Base-by-base conservation (phyloP, 768 basidiomycete genomes). In the Suillus brevipes region DNA sequence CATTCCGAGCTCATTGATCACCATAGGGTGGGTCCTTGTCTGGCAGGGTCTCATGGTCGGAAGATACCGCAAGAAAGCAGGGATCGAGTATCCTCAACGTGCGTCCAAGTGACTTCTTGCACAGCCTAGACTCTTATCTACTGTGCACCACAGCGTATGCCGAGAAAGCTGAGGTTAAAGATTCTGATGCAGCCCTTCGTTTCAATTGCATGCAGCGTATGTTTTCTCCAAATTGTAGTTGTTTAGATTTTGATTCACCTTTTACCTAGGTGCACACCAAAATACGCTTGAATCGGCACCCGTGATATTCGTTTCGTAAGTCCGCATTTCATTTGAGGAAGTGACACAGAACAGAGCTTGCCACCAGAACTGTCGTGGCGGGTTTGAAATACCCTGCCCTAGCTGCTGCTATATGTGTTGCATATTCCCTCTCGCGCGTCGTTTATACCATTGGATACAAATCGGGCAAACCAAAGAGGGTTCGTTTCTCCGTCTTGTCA, bases 131-230 rank as follows among this genome's bases (percentile, higher is more conserved):
- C 36, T 64, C 9, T 40, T 8, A 18, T 9, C 18, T 38, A 53
- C 10, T 12, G 36, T 18, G 25, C 57, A 16, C 8, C 50, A n/a
- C 62, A 91, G 88, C 85, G 58, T 92, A 92, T 66, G 91, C 90
- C 4, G 89, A 91, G 43, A 85, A 87, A 71, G 80, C 82, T 4
- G 81, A 90, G 66, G 83, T 75, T 20, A 85, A 81, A 25, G 79
- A 79, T 0, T 86, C 80, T 18, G 72, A 70, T 31, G 83, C 81
- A 49, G 91, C 89, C 0, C 63, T 78, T 60, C 67, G 81, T 62
- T 92, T 90, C 80, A 92, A 92, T 74, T 92, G 90, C 72, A 82
- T 83, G 40, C 90, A 92, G 70, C 87, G 90, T 88, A 66, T 64
- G 84, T 73, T 20, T 53, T 57, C 20, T 31, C 2, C 55, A 63